Evolutionary conservation across 805 yeast species (phyloP).

Genomic region (Barnettozyma wickerhamii): DNA sequence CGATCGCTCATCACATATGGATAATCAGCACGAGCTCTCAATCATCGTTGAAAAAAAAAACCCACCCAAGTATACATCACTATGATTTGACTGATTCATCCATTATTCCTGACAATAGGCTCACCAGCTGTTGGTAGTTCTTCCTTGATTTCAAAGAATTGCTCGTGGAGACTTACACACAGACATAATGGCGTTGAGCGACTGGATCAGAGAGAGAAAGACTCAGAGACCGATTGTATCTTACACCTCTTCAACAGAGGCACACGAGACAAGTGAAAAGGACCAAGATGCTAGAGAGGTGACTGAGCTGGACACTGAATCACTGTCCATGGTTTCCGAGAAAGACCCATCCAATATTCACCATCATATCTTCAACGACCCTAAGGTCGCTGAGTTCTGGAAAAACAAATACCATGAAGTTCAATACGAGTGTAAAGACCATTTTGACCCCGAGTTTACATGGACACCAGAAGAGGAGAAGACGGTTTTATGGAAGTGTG

Average conservation of each 20-base stretch:
- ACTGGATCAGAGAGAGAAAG: slow-evolving; percentile 1
- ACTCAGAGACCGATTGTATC: not conserved
- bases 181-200: not conserved
- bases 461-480: slow-evolving; percentile 54
- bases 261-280: not conserved
- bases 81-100: not conserved
- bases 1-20: not conserved
- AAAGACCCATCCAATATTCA: not conserved
- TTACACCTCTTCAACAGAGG: not conserved
- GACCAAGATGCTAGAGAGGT: not conserved
- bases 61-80: too few relatives aligned
- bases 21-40: not conserved
- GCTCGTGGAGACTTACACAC: not conserved
- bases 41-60: too few relatives aligned
- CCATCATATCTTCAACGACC: slow-evolving; percentile 31
- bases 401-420: slow-evolving; percentile 40
- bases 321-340: not conserved
- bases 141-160: not conserved
- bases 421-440: slow-evolving; percentile 49
- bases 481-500: slow-evolving; percentile 45
- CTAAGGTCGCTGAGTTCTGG: slow-evolving; percentile 43
- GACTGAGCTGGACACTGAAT: not conserved
- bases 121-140: not conserved
- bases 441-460: slow-evolving; percentile 52
- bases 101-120: not conserved